Evolutionary conservation across 352 stramenopile species (phyloP), one percentile per base, ranked within the genome.

Genomic region (Phytopythium cucurbitacearum): DNA sequence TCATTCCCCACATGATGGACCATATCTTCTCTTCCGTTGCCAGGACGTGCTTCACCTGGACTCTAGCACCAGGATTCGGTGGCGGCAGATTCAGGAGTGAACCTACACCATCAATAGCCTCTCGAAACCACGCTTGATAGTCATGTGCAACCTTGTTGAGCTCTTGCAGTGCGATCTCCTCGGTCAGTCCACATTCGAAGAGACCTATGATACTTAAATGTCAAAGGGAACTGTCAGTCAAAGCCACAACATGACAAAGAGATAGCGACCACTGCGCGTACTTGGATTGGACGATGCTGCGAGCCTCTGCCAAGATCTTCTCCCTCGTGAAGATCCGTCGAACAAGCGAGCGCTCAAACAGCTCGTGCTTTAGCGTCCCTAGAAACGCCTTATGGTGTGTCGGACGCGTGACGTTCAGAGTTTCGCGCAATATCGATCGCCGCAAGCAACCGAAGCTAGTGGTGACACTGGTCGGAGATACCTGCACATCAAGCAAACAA

Each of bases 1-100:
- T 94, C 7, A 94, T 48, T 2, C 84, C 84, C 78, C 82, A 94
- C 53, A 91, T 87, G 38, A 85, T 73, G 2, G 84, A 94, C 78
- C 79, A 94, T 59, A 94, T 75, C 79, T 88, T 88, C 59, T 94
- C 84, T 67, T 94, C 84, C 1, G 80, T 89, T 10, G 84, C 76
- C 51, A 94, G 49, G 1, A 91, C 64, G 6, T 76, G 62, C 7
- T 51, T 62, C 5, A 91, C 47, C 16, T 60, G 55, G 7, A 87
- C 59, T 15, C 59, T 78, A 0, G 57, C 57, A 15, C 59, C 55
- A 46, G 44, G 47, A 10, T 49, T 57, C 3, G 59, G 47, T 10
- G 67, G 55, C 3, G 67, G 40, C 33, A 77, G 61, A 16, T 86
- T 85, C 5, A 89, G 49, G 9, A 61, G 53, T 0, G 71, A 66